Base-by-base conservation (phyloP, 1,284 basidiomycete species). In the Cryptococcus deneoformans region DNA sequence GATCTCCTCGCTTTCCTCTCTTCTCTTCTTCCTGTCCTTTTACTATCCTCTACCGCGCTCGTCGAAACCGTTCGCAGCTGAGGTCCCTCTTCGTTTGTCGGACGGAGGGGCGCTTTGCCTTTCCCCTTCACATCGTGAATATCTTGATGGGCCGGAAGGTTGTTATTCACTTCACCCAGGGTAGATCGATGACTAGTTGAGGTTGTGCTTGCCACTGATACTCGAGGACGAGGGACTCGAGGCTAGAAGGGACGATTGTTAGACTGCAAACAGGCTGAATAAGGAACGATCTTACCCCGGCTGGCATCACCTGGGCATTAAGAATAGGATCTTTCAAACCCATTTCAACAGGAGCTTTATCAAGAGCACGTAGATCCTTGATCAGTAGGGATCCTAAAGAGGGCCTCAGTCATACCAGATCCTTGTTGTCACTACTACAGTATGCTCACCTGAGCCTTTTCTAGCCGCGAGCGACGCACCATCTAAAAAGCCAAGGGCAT, bases 401-500 rank as follows among this genome's bases (percentile, higher is more conserved):
- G 16, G 36, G n/a, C 29, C 36, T 54, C 43, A 48, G 50, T 37
- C 11, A 34, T 5, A 12, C 12, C 10, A 2, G 16, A 29, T 44
- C 51, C 10, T 42, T 34, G 44, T 35, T 34, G 24, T 12, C 9
- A 54, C 55, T 39, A 11, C 61, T n/a, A n/a, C n/a, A n/a, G n/a
- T n/a, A n/a, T n/a, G n/a, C n/a, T n/a, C n/a, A n/a, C 60, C 58
- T 36, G 50, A 12, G 7, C 11, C 42, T 0, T 59, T 57, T 14
- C 58, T 53, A 11, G 48, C 63, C 1, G 62, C 65, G 9, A 67
- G 47, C 6, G 56, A 62, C 3, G 53, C 50, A 6, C 57, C 59
- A 38, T 64, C 62, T 8, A 66, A 39, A 52, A 64, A 69, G 0
- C 45, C 53, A 3, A 67, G 40, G 7, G 57, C 52, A 0, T 39